phyloP scores from a whole-genome alignment of 2,329 filamentous ascomycete species.

The Nemania bipapillata region DNA sequence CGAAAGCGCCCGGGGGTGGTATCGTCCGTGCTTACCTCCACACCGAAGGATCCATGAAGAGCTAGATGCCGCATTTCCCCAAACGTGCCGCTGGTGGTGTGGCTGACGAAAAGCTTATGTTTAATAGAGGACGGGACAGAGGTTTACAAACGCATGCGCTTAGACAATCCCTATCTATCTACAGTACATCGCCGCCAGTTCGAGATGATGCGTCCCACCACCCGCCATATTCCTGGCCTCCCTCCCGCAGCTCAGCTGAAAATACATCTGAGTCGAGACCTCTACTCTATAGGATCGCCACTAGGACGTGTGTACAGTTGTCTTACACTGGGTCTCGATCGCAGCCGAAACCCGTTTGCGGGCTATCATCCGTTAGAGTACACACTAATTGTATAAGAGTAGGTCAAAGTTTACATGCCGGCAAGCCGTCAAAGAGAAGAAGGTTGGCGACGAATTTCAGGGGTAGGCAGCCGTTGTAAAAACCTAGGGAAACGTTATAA shows the following conservation, averaged over 20 bases:
- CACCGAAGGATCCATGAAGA: constrained; percentile 2
- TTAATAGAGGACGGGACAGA: background rate
- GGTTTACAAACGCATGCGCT: background rate
- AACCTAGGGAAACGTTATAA: background rate
- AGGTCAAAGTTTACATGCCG: background rate
- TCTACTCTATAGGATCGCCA: constrained; percentile 1
- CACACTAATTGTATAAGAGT: background rate
- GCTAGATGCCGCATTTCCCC: constrained; percentile 11
- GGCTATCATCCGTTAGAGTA: background rate
- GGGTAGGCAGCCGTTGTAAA: background rate
- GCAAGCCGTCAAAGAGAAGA: background rate
- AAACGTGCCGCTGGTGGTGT: constrained; percentile 15
- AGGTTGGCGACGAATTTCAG: background rate
- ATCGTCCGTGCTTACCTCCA: constrained; percentile 15
- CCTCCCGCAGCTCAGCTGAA: background rate
- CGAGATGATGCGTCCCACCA: constrained; percentile 14
- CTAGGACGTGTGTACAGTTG: background rate
- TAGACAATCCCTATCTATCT: background rate
- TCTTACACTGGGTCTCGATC: background rate
- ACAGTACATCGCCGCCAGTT: background rate
- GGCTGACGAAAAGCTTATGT: constrained; percentile 11
- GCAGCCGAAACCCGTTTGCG: background rate
- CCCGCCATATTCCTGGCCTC: constrained; percentile 9
- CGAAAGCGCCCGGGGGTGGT: background rate
- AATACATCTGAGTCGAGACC: background rate